Evolutionary conservation across 1,284 basidiomycete species (phyloP).

Genomic region (Chiua sp.): DNA sequence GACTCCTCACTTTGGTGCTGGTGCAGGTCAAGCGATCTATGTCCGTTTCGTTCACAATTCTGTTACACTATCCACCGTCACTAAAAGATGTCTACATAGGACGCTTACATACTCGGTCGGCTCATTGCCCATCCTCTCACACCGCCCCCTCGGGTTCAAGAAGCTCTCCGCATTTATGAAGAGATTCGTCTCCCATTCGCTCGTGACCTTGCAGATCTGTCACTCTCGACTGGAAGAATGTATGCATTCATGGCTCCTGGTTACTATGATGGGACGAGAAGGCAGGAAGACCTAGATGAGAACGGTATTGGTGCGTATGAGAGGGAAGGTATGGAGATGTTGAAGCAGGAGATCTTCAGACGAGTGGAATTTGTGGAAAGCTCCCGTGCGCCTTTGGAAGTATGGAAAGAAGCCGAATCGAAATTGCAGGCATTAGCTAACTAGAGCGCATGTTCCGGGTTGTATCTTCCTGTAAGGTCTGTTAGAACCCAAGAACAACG

Average conservation of each 20-base stretch:
- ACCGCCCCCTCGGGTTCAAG: constrained; percentile 21
- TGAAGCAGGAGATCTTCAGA: constrained; percentile 7
- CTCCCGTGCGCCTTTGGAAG: background rate
- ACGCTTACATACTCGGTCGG: constrained; percentile 42
- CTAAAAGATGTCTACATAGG: constrained; percentile 30
- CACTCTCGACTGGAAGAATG: constrained; percentile 20
- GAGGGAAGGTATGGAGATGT: constrained; percentile 13
- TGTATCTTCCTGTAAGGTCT: too few relatives aligned
- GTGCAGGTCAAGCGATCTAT: constrained; percentile 41
- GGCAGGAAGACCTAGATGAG: constrained; percentile 14
- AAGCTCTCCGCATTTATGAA: constrained; percentile 38
- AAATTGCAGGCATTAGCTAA: background rate
- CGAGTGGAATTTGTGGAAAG: constrained; percentile 6
- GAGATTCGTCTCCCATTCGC: constrained; percentile 36
- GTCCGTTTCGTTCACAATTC: constrained; percentile 15
- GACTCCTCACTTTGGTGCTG: constrained; percentile 37
- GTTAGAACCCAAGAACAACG: too few relatives aligned
- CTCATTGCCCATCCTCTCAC: constrained; percentile 35
- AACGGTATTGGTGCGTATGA: constrained; percentile 16
- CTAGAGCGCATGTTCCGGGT: too few relatives aligned
- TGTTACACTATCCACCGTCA: too few relatives aligned
- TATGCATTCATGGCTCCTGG: constrained; percentile 17
- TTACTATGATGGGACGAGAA: constrained; percentile 26
- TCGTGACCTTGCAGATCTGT: constrained; percentile 8
- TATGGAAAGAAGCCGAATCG: constrained; percentile 16